A percentile compares a stretch with the other conserved stretches of the same genome.
These are phyloP conservation scores for Hymenoscyphus fraxineus DNA, from an alignment of 2,329 filamentous ascomycete species.

Conservation along the genomic window DNA sequence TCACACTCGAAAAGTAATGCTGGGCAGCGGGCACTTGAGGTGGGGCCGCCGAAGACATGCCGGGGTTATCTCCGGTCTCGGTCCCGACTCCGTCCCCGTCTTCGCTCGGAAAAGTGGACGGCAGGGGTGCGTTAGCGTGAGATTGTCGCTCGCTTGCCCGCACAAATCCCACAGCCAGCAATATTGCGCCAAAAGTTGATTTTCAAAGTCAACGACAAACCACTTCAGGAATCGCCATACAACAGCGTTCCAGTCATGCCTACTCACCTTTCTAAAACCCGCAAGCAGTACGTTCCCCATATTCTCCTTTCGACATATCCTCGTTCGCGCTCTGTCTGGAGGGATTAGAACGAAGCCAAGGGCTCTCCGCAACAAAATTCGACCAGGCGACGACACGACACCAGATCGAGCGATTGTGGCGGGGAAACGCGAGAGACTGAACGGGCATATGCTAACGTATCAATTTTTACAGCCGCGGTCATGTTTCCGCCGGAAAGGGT, in stretches of 20 bases:
- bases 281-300: constrained; percentile 64
- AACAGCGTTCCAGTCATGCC: constrained; percentile 47
- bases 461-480: constrained; percentile 67
- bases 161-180: constrained; percentile 2
- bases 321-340: neutral
- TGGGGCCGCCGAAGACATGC: no score
- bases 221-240: constrained; percentile 1
- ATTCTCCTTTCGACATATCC: constrained; percentile 7
- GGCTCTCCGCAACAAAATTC: constrained; percentile 4
- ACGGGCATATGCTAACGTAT: constrained; percentile 32
- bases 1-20: no score
- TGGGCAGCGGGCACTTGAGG: no score
- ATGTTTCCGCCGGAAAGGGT: constrained; percentile 97
- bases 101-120: neutral
- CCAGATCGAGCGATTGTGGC: constrained; percentile 7
- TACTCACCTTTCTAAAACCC: constrained; percentile 71
- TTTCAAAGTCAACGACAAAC: constrained; percentile 4
- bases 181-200: constrained; percentile 4
- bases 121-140: neutral
- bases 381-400: neutral
- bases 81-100: neutral
- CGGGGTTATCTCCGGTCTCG: neutral
- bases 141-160: constrained; percentile 2
- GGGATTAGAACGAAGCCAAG: constrained; percentile 6
- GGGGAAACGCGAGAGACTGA: constrained; percentile 1